Percentiles rank a stretch among this genome's conserved stretches.
Evolutionary conservation across 306 rosid species (phyloP).

Genomic region (Cucurbita moschata): DNA sequence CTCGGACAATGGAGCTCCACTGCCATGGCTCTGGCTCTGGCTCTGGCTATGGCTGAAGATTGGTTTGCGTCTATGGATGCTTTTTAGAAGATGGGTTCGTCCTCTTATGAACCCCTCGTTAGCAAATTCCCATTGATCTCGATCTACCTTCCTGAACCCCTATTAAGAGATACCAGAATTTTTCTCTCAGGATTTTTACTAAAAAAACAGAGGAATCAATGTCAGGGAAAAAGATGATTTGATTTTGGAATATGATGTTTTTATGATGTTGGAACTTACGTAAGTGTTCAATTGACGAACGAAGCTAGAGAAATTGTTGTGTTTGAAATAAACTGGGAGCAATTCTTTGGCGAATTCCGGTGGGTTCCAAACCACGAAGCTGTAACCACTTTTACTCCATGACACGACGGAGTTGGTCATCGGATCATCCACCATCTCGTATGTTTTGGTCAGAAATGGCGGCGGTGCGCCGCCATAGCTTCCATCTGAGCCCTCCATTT

Average conservation of each 20-base stretch:
- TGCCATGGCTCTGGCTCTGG: neutral
- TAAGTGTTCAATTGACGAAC: constrained; percentile 16
- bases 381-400: constrained; percentile 9
- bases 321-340: constrained; percentile 14
- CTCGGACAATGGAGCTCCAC: constrained; percentile 1
- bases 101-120: constrained; percentile 17
- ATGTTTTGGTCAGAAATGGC: constrained; percentile 17
- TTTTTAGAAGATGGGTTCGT: constrained; percentile 8
- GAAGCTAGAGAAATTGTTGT: constrained; percentile 17
- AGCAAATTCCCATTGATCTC: constrained; percentile 14
- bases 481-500: neutral
- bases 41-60: constrained; percentile 9
- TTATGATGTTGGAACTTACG: neutral
- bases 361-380: constrained; percentile 16
- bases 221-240: neutral
- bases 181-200: neutral
- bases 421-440: constrained; percentile 17
- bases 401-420: constrained; percentile 5
- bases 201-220: neutral
- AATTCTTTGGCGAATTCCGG: constrained; percentile 11
- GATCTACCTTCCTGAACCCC: constrained; percentile 15
- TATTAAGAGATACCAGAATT: neutral
- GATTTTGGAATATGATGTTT: neutral
- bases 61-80: constrained; percentile 12
- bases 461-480: constrained; percentile 5